Percentiles rank a stretch among this genome's conserved stretches.
These are phyloP conservation scores for Carex parvula DNA, from an alignment of 176 grass and related monocot genomes.

Conservation along the genomic window DNA sequence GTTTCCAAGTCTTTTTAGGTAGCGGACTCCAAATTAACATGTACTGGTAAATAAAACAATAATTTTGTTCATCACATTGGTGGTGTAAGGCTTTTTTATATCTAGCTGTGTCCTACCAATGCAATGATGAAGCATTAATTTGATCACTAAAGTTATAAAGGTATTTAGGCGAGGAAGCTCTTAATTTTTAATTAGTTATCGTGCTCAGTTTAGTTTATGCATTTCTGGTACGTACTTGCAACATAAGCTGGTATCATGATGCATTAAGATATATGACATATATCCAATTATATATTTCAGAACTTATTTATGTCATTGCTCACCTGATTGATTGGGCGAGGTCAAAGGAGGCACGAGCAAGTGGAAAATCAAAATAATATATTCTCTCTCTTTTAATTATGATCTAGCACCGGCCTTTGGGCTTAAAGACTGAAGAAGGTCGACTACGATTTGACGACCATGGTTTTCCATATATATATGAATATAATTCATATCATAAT, in stretches of 20 bases:
- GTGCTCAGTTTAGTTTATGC: not conserved
- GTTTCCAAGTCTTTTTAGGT: not conserved
- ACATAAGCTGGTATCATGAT: constrained; percentile 3
- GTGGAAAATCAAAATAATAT: constrained; percentile 13
- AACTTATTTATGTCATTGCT: not conserved
- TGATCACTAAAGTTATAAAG: constrained; percentile 8
- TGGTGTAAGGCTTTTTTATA: not conserved
- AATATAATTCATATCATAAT: not conserved
- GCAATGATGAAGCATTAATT: not conserved
- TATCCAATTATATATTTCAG: not conserved
- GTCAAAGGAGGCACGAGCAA: not conserved
- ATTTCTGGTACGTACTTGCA: not conserved
- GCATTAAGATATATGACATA: not conserved
- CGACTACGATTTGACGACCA: constrained; percentile 24
- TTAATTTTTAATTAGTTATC: not conserved
- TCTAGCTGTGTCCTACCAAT: not conserved
- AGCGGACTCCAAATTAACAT: not conserved
- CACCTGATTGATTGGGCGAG: not conserved
- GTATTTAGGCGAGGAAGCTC: not conserved
- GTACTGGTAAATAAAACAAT: not conserved
- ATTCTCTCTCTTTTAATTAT: constrained; percentile 11
- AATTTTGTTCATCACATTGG: not conserved
- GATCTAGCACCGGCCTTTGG: constrained; percentile 4
- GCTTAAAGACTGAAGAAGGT: not conserved
- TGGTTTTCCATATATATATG: not conserved